Evolutionary conservation across 1,284 basidiomycete species (phyloP).

Genomic region (Pascua sp.): DNA sequence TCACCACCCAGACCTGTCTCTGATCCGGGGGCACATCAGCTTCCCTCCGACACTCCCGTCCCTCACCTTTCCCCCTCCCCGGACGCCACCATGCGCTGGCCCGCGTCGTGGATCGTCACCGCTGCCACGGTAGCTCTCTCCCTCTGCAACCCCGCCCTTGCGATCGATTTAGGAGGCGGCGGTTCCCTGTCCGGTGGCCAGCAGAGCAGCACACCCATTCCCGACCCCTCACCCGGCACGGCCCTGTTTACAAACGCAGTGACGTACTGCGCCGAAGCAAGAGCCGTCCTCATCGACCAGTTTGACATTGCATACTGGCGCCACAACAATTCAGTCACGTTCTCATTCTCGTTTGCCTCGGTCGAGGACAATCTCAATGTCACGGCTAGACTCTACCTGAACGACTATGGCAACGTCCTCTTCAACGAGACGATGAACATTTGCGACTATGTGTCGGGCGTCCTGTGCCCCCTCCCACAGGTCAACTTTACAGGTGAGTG

Average conservation of each 20-base stretch:
- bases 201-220: too few relatives aligned
- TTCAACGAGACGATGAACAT: constrained; percentile 70
- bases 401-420: constrained; percentile 73
- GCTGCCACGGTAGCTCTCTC: too few relatives aligned
- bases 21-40: too few relatives aligned
- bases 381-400: constrained; percentile 70
- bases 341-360: constrained; percentile 39
- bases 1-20: too few relatives aligned
- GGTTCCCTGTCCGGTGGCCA: too few relatives aligned
- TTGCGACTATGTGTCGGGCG: constrained; percentile 68
- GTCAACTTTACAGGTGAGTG: constrained; percentile 73
- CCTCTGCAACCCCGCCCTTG: too few relatives aligned
- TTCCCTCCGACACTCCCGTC: too few relatives aligned
- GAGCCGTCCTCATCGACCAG: constrained; percentile 71
- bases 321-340: constrained; percentile 30
- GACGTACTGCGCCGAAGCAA: constrained; percentile 78
- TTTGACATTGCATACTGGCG: constrained; percentile 67
- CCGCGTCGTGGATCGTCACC: not conserved
- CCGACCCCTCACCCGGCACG: constrained; percentile 7
- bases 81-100: too few relatives aligned
- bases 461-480: constrained; percentile 79
- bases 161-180: too few relatives aligned
- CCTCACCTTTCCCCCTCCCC: too few relatives aligned
- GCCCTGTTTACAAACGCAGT: constrained; percentile 66
- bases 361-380: constrained; percentile 67